Evolutionary conservation across 139 green algal species (phyloP).

Genomic region (Asterochloris sp.): DNA sequence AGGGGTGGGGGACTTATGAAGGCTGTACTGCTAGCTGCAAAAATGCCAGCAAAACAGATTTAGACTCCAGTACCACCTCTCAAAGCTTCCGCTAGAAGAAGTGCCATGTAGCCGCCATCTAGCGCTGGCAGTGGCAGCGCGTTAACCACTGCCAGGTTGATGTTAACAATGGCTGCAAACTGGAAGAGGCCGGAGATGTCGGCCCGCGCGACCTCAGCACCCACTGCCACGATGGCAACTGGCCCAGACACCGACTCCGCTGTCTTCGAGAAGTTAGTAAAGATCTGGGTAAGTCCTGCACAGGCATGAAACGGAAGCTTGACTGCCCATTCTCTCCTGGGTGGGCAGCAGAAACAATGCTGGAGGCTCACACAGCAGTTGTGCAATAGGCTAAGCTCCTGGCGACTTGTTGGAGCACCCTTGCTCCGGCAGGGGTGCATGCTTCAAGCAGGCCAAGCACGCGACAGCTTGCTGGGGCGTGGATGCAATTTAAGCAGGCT

Average conservation of each 20-base stretch:
- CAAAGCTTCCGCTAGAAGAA: constrained; percentile 83
- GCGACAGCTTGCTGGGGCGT: too few species aligned
- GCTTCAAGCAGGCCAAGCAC: too few species aligned
- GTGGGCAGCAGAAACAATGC: too few species aligned
- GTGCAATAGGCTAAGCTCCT: too few species aligned
- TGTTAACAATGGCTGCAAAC: constrained; percentile 96
- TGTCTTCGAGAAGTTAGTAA: constrained; percentile 69
- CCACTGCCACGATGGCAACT: constrained; percentile 91
- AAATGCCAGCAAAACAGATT: background rate
- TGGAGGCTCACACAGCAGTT: too few species aligned
- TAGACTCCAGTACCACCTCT: constrained; percentile 39
- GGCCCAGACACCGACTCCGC: constrained; percentile 76
- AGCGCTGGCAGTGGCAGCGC: constrained; percentile 83
- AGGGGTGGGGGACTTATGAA: background rate
- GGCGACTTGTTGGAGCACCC: too few species aligned
- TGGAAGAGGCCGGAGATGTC: constrained; percentile 75
- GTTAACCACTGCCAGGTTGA: constrained; percentile 98
- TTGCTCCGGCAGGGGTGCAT: too few species aligned
- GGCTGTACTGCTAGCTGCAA: background rate
- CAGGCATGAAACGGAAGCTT: too few species aligned
- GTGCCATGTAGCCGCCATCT: constrained; percentile 85
- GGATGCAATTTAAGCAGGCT: too few species aligned
- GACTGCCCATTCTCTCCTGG: too few species aligned
- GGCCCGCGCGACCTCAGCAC: constrained; percentile 78
- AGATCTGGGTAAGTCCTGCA: constrained; percentile 65